Conservation (phyloP, 352 stramenopile species). For the Phytophthora constricta region DNA sequence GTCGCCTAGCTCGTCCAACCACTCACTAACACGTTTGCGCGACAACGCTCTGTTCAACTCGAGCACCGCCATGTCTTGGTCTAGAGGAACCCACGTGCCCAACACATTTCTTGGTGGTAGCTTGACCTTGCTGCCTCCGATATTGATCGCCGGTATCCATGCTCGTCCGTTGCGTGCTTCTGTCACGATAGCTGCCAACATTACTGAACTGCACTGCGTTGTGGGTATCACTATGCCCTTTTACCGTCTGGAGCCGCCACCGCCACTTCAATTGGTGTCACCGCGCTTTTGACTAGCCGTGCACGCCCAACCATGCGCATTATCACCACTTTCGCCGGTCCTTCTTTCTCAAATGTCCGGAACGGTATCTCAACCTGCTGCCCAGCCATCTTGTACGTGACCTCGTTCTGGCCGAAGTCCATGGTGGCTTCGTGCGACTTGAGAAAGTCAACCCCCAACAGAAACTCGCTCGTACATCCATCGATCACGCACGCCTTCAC, state of each 20-base stretch:
- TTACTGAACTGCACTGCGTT: background rate
- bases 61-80: no score
- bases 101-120: no score
- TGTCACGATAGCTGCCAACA: conserved; percentile 15
- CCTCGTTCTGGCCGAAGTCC: conserved; percentile 2
- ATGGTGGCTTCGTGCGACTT: background rate
- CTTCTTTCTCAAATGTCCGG: background rate
- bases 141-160: no score
- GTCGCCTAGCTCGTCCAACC: no score
- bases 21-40: no score
- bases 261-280: conserved; percentile 8
- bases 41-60: no score
- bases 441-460: background rate
- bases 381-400: background rate
- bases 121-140: no score
- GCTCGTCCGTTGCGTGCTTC: background rate
- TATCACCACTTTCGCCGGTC: background rate
- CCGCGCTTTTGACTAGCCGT: background rate
- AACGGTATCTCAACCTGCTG: conserved; percentile 1
- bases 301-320: conserved; percentile 6
- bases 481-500: conserved; percentile 4
- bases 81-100: no score
- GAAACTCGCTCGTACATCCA: conserved; percentile 4
- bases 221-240: background rate
- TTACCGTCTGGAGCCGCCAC: conserved; percentile 14